Evolutionary conservation across 1,284 basidiomycete species (phyloP), one percentile per base, ranked within the genome.

Genomic region (Sphaerobolus stellatus): DNA sequence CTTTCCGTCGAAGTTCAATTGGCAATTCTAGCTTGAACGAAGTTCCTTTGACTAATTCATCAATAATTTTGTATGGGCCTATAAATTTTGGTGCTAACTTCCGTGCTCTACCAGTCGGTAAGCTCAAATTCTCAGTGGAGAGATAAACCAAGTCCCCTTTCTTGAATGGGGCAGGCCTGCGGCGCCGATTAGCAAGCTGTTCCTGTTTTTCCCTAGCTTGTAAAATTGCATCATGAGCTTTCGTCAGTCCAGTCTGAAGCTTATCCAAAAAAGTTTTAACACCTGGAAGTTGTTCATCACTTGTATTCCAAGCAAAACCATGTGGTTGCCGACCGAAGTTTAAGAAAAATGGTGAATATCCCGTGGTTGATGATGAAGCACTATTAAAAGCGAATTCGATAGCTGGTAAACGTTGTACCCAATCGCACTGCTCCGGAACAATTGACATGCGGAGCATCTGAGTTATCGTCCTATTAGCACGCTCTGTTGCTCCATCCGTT

Each of bases 401-500:
- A 0, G 64, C 64, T 1, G 73, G 72, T 22, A 76, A 45, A 31
- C 64, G 65, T 1, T 29, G 8, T 0, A 68, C 73, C 74, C 74
- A 77, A 53, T 76, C 69, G 20, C 58, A 66, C 51, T 77, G 75
- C 9, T 68, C 64, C 0, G 59, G 52, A 0, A 24, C 24, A 0
- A 77, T 59, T 27, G 65, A 71, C 30, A 68, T 64, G 0, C 73
- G 48, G 3, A 78, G 50, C 68, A 75, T 74, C 43, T 75, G 71
- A 1, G 62, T 69, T 1, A 76, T 57, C 0, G 71, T 75, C 1
- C 66, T 56, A 52, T 76, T 78, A 0, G 71, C 71, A 0, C 68
- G 63, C 58, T 77, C 74, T 0, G 72, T 75, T 0, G 67, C 58
- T 0, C 75, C 74, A 55, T 78, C 75, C 0, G 69, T 73, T 52